These are phyloP conservation scores for Murraya paniculata DNA, from an alignment of 345 rosid genomes.

Conservation along the genomic window DNA sequence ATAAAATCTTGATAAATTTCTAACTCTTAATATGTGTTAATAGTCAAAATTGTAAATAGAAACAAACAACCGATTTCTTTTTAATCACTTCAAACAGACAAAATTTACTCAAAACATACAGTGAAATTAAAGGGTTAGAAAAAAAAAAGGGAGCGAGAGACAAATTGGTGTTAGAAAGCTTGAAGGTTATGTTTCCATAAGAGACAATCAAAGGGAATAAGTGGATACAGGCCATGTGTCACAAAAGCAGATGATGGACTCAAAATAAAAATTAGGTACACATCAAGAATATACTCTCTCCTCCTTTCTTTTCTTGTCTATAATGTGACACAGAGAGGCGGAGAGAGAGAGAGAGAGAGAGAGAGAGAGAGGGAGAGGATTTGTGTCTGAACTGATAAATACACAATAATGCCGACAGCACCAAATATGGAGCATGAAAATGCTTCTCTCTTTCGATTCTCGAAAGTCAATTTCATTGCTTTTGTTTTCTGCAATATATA, in stretches of 20 bases:
- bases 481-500: constrained; percentile 15
- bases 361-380: not conserved
- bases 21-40: no score
- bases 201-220: not conserved
- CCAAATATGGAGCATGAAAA: constrained; percentile 18
- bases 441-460: not conserved
- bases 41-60: no score
- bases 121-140: no score
- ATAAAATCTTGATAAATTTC: no score
- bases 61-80: no score
- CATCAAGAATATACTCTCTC: constrained; percentile 25
- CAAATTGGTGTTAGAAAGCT: constrained; percentile 7
- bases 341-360: no score
- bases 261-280: not conserved
- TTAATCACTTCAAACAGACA: not conserved
- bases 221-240: constrained; percentile 15
- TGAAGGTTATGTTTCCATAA: not conserved
- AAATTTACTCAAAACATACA: not conserved
- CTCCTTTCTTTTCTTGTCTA: not conserved
- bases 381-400: constrained; percentile 8
- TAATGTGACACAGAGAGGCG: not conserved
- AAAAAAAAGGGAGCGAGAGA: no score
- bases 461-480: constrained; percentile 33
- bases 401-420: constrained; percentile 33
- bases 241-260: not conserved